A percentile compares a stretch with the other conserved stretches of the same genome.
Conservation (phyloP, 805 yeast species). For the Candida odintsovae region DNA sequence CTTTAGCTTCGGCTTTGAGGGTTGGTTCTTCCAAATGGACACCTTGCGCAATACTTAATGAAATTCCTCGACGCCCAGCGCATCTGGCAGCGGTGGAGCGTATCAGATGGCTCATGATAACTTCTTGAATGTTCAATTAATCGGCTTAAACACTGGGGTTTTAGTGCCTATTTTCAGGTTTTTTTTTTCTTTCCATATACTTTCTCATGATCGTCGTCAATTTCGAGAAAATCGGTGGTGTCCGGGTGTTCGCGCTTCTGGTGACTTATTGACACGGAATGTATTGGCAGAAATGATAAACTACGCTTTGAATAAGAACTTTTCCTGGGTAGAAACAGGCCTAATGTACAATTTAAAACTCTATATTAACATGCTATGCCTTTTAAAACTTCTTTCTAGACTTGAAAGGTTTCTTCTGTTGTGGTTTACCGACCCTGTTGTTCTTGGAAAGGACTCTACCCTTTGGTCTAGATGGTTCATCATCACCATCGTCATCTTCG, state of each 20-base stretch:
- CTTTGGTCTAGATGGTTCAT: constrained; percentile 20
- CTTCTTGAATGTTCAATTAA: not conserved
- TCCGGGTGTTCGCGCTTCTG: not conserved
- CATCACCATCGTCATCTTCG: constrained; percentile 47
- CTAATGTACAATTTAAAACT: not conserved
- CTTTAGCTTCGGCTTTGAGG: not conserved
- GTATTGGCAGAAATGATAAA: not conserved
- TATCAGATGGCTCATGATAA: not conserved
- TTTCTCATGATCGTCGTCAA: not conserved
- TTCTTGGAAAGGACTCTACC: constrained; percentile 7
- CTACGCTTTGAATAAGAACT: not conserved
- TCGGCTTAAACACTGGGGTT: not conserved
- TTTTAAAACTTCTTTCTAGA: constrained; percentile 43
- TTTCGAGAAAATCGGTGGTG: not conserved
- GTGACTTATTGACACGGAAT: not conserved
- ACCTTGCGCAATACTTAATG: not conserved
- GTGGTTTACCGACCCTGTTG: constrained; percentile 24
- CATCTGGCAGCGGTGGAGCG: not conserved
- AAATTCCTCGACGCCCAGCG: not conserved
- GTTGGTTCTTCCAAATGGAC: not conserved
- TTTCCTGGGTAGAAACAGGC: too few relatives aligned
- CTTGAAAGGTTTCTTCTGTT: constrained; percentile 41
- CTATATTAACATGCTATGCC: not conserved
- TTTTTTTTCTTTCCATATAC: not conserved
- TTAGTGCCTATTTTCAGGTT: not conserved